Percentiles rank a stretch among this genome's conserved stretches.
phyloP scores from a whole-genome alignment of 352 stramenopile species.

The Peronospora belbahrii region DNA sequence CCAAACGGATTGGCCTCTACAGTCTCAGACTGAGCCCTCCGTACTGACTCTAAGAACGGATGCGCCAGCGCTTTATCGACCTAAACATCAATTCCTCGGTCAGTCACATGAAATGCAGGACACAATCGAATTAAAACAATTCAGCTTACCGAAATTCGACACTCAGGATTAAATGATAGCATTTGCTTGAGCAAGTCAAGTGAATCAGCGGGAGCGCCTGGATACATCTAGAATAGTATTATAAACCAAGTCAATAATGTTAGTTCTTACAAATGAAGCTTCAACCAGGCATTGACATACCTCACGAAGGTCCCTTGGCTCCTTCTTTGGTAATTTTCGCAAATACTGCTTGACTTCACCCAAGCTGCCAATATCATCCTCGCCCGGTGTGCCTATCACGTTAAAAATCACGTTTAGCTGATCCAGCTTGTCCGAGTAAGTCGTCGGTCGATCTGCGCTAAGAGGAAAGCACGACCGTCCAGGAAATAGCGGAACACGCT shows the following conservation, averaged over 20 bases:
- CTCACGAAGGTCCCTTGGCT: conserved; percentile 64
- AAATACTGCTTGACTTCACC: conserved; percentile 84
- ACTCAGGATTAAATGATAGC: conserved; percentile 74
- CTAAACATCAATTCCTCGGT: conserved; percentile 17
- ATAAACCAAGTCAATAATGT: conserved; percentile 2
- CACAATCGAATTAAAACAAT: background rate
- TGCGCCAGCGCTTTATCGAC: conserved; percentile 79
- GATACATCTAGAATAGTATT: conserved; percentile 51
- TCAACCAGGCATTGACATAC: conserved; percentile 15
- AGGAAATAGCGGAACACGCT: conserved; percentile 78
- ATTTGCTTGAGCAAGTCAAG: conserved; percentile 84
- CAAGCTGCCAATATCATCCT: conserved; percentile 82
- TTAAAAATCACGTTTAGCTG: conserved; percentile 95
- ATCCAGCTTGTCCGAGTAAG: conserved; percentile 83
- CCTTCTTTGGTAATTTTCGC: conserved; percentile 78
- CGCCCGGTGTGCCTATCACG: conserved; percentile 89
- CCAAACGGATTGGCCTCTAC: conserved; percentile 71
- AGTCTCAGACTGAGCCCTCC: conserved; percentile 59
- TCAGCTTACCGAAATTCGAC: conserved; percentile 63
- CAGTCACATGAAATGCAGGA: conserved; percentile 1
- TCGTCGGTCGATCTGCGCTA: conserved; percentile 73
- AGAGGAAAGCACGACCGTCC: conserved; percentile 82
- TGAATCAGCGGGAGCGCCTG: conserved; percentile 64
- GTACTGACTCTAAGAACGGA: conserved; percentile 76
- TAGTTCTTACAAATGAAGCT: background rate